Conservation (phyloP, 2,329 filamentous ascomycete species). For the Cladosporium colombiae region DNA sequence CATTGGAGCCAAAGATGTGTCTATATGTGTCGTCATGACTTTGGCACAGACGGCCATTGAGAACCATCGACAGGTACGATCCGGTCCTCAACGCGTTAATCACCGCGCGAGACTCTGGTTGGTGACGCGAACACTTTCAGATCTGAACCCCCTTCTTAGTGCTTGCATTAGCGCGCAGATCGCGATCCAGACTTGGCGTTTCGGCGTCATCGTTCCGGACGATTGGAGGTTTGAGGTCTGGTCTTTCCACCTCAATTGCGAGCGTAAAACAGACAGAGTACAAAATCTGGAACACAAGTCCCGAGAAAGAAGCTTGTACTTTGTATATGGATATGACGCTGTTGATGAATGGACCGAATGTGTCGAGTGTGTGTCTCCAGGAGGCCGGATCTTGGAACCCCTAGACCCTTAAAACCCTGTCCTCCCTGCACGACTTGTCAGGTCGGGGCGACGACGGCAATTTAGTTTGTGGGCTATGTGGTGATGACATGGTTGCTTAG, state of each 20-base stretch:
- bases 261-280: neutral
- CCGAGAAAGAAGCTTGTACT: neutral
- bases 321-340: no score
- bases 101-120: neutral
- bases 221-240: neutral
- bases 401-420: neutral
- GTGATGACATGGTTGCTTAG: neutral
- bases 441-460: neutral
- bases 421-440: neutral
- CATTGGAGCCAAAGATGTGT: neutral
- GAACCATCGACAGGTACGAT: conserved; percentile 10
- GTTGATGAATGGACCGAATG: neutral
- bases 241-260: neutral
- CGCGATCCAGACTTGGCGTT: conserved; percentile 4
- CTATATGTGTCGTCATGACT: conserved; percentile 14
- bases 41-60: neutral
- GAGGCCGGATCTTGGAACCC: neutral
- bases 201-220: neutral
- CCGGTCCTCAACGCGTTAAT: neutral
- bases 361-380: neutral
- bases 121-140: conserved; percentile 16
- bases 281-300: neutral
- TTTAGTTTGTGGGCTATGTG: neutral
- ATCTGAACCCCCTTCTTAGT: conserved; percentile 6
- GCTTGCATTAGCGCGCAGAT: conserved; percentile 14